Evolutionary conservation across 2,329 filamentous ascomycete species (phyloP), one percentile per base, ranked within the genome.

Genomic region (Immersiporthe knoxdaviesiana): DNA sequence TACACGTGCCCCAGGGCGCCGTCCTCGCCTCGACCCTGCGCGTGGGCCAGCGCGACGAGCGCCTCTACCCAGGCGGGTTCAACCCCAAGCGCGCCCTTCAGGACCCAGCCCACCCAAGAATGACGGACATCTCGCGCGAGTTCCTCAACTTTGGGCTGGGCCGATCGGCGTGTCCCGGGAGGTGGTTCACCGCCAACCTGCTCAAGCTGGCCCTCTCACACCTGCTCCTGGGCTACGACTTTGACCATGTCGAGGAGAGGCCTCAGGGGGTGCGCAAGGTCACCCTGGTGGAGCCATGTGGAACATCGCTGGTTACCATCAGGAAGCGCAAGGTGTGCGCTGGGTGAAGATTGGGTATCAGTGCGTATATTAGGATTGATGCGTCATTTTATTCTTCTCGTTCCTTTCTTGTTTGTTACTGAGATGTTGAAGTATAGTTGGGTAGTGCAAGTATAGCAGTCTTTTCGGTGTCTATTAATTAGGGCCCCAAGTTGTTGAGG

Each of bases 101-200:
- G 61, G 61, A 63, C 12, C 37, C 61, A 6, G 37, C n/a, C 24
- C 61, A 47, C 18, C 61, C 61, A 7, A 44, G 24, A 35, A 50
- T 63, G 44, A 63, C 61, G 30, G 61, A 63, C 37, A 63, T 63
- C n/a, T 63, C 61, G 30, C 56, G 56, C 6, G 56, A 59, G 56
- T 59, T 59, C n/a, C 56, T 59, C 56, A 59, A 58, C 14, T 66
- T 58, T 14, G 63, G 63, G 11, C 24, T 27, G 27, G 63, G 63
- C 21, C 54, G 63, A 11, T 41, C 35, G 16, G 54, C 63, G 8
- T 66, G 63, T n/a, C 63, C 63, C 7, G 63, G 63, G 4, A n/a
- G 63, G 39, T 66, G 63, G 63, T 66, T 59, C 16, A 56, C 63
- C 18, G 63, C 52, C 24, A 24, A 59, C 21, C 12, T 41, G 27